Conservation (phyloP, 176 grass and related monocot species). For the Triticum monococcum region DNA sequence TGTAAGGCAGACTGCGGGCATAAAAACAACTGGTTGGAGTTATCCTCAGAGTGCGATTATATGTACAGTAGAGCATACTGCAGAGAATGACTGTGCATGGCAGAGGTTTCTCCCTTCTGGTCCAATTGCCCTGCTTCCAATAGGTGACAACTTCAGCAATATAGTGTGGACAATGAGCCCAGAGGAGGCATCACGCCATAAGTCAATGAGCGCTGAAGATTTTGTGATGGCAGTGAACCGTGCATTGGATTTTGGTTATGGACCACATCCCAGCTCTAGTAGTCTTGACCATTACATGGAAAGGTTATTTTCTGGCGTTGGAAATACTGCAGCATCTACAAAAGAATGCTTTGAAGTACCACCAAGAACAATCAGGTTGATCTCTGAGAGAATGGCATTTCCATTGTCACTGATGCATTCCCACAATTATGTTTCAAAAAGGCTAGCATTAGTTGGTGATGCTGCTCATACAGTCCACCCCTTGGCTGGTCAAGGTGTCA, state of each 20-base stretch:
- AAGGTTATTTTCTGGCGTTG: constrained; percentile 52
- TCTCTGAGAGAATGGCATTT: constrained; percentile 88
- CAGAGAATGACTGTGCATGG: constrained; percentile 73
- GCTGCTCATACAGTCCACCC: constrained; percentile 93
- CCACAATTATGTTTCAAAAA: constrained; percentile 65
- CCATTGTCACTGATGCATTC: constrained; percentile 78
- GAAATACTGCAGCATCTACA: constrained; percentile 47
- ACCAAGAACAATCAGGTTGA: constrained; percentile 55
- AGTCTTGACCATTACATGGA: constrained; percentile 65
- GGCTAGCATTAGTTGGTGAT: constrained; percentile 80
- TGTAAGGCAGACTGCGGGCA: constrained; percentile 74
- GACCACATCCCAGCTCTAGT: constrained; percentile 58
- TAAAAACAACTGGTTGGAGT: constrained; percentile 85
- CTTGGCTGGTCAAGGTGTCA: constrained; percentile 92
- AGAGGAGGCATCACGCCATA: constrained; percentile 59
- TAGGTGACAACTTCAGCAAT: constrained; percentile 87
- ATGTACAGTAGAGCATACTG: constrained; percentile 80
- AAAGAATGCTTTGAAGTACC: constrained; percentile 88
- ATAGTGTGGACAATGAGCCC: constrained; percentile 99
- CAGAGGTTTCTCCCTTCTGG: constrained; percentile 96
- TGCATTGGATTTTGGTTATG: constrained; percentile 78
- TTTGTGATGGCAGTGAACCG: constrained; percentile 81
- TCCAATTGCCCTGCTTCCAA: constrained; percentile 82
- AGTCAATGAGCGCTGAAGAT: constrained; percentile 69
- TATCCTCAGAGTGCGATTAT: constrained; percentile 86